These are phyloP conservation scores for Ganoderma boninense DNA, from an alignment of 1,284 basidiomycete species.

Conservation along the genomic window DNA sequence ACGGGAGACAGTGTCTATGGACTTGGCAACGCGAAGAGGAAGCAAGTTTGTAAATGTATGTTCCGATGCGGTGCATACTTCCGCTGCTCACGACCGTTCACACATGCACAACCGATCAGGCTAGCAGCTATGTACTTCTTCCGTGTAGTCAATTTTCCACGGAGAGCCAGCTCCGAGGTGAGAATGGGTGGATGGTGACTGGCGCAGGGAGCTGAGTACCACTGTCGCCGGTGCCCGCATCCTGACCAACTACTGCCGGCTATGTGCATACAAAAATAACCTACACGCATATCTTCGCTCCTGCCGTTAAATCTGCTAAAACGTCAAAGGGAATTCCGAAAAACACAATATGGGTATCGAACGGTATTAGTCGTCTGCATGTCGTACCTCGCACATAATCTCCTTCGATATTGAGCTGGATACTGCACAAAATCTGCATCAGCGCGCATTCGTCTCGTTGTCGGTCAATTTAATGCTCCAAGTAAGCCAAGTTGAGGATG, in stretches of 20 bases:
- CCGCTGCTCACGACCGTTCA: neutral
- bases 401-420: neutral
- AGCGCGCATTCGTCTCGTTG: neutral
- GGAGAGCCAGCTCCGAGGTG: neutral
- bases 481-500: neutral
- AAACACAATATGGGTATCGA: no score
- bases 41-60: neutral
- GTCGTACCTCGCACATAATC: no score
- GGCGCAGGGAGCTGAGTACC: no score
- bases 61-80: neutral
- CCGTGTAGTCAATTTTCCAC: neutral
- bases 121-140: neutral
- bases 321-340: no score
- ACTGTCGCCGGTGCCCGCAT: no score
- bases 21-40: neutral
- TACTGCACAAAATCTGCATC: neutral
- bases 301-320: no score
- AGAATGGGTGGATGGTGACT: neutral
- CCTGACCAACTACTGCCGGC: no score
- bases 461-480: neutral
- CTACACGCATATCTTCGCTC: no score
- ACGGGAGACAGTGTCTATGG: neutral
- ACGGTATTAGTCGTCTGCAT: no score
- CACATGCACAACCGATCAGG: neutral
- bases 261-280: no score